phyloP scores from a whole-genome alignment of 345 rosid species.

The Gossypium herbaceum region DNA sequence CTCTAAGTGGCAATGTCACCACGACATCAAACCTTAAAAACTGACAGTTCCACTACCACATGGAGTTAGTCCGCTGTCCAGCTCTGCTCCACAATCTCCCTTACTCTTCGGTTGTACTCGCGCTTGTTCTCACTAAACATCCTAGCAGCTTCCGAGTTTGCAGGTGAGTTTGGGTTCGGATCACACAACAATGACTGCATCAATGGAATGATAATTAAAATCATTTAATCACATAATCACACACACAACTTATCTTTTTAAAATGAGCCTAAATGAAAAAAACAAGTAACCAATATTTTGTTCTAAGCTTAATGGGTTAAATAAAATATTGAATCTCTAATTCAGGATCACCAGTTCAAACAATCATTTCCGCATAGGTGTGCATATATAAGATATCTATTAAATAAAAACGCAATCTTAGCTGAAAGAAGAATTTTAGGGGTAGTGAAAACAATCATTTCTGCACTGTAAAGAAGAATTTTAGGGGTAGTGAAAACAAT shows the following conservation, averaged over 20 bases:
- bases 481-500: too few relatives aligned
- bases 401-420: too few relatives aligned
- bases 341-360: too few relatives aligned
- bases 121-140: slow-evolving; percentile 51
- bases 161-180: slow-evolving; percentile 77
- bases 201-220: background rate
- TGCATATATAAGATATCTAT: too few relatives aligned
- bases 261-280: background rate
- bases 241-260: background rate
- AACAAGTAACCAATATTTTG: background rate
- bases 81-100: slow-evolving; percentile 68
- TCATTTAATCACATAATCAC: background rate
- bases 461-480: too few relatives aligned
- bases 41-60: background rate
- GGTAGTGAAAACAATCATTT: too few relatives aligned
- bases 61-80: slow-evolving; percentile 57
- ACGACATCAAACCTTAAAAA: too few relatives aligned
- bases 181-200: slow-evolving; percentile 52
- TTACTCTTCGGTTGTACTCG: slow-evolving; percentile 36
- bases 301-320: background rate
- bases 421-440: too few relatives aligned
- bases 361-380: too few relatives aligned
- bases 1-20: background rate
- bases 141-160: slow-evolving; percentile 74
- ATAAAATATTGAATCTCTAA: too few relatives aligned